Base-by-base conservation (phyloP, 768 basidiomycete genomes). In the Leccinum truebloodii region DNA sequence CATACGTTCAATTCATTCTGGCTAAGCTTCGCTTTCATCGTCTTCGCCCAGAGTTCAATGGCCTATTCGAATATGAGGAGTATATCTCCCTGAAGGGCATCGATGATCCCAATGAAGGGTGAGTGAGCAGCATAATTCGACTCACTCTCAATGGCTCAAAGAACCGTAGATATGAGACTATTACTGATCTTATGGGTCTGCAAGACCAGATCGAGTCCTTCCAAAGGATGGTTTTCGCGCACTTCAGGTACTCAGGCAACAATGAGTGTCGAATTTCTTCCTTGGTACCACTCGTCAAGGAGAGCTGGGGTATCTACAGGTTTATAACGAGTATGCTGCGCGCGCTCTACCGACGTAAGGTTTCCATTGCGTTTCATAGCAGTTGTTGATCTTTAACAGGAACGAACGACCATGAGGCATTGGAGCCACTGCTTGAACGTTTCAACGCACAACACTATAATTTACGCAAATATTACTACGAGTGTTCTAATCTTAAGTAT, bases 181-280 rank as follows among this genome's bases (percentile, higher is more conserved):
- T 99, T 68, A 88, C 88, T 28, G 97, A 99, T 74, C 85, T 99
- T 35, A 98, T 98, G 97, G 89, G 86, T 18, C 79, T 99, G 57
- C 97, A 99, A 80, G 97, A 99, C 72, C 95, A 98, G 72, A 98
- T 99, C 58, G 97, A 99, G 71, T 92, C 94, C 4, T 98, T 99
- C 80, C 95, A 99, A 72, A 95, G 95, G 76, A 89, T 96, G 81
- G 88, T 98, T 60, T 98, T 99, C 71, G 88, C 95, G 9, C 92
- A 95, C 75, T 98, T 99, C 79, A 82, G 87, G 57, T 86, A 89
- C 62, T 94, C 94, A 18, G 80, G 86, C 52, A 98, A 97, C 71
- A 99, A 99, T 65, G 97, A 99, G 76, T 97, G 95, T 74, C 89
- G 48, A 30, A 99, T 99, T 61, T 96, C 95, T 35, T 81, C 97